Base-by-base conservation (phyloP, 768 basidiomycete genomes). In the Amanita thiersii region DNA sequence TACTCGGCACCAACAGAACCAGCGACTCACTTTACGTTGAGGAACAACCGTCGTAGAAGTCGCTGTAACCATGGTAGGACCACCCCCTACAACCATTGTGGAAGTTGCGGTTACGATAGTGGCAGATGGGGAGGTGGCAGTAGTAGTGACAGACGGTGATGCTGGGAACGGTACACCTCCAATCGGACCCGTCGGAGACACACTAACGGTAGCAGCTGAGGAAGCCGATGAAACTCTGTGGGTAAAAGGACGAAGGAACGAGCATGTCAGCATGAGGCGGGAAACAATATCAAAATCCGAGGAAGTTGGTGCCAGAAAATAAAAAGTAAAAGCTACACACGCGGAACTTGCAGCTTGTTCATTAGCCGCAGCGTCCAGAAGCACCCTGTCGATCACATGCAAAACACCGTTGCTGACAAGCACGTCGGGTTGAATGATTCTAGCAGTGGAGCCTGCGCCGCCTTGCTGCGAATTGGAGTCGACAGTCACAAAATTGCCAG, bases 321-420 rank as follows among this genome's bases (percentile, higher is more conserved):
- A 5, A 6, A 25, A 19, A 36, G 2, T 9, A 39, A 25, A 11
- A 15, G 15, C 31, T 17, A 65, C 75, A 54, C 54, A 81, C 77
- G 77, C 78, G 43, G 71, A 66, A 34, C 57, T 64, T 4, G 79
- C 81, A 1, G 66, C 69, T 3, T 49, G 48, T 6, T 63, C 33
- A 52, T 81, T 58, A 2, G 45, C 49, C 5, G 65, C 54, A 3
- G 64, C 60, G 54, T 76, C 68, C 11, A 74, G 30, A 23, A 84
- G 63, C 7, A 79, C 74, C 12, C 59, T 50, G 48, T 80, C 64
- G 45, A 82, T 69, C 30, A 80, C 55, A 54, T 87, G 82, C 6
- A 82, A 56, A 30, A 86, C 86, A 34, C 84, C 85, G 47, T 87
- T 86, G 12, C 66, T 53, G 18, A 74, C 56, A 49, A 86, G 60